Base-by-base conservation (phyloP, 805 yeast genomes). In the Candida corydali region DNA sequence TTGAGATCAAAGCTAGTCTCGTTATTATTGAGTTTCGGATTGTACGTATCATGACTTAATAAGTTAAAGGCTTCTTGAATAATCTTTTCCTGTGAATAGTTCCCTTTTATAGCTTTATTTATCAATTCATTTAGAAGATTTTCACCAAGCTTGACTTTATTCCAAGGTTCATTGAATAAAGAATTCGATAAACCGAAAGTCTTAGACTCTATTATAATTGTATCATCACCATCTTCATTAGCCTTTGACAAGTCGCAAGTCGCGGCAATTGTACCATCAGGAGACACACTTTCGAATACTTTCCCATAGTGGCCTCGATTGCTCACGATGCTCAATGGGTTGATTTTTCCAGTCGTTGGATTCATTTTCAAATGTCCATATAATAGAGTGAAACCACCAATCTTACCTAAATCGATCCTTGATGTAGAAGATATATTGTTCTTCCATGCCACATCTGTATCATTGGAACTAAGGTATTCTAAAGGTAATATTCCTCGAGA, bases 101-200 rank as follows among this genome's bases (percentile, higher is more conserved):
- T 28, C 3, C 39, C 14, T 1, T 33, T 44, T 2, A 50, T 37
- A 0, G 63, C 39, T n/a, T 40, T 26, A 5, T 45, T 16, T 10
- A 63, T 47, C 29, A 55, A 22, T 5, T 47, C 43, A 9, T 49
- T 44, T 20, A 68, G 45, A 22, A 56, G 33, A 7, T 32, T 15
- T 31, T 51, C 53, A 0, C 91, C 96, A 4, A 60, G 36, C 4
- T 51, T 46, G 0, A 82, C 82, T 49, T 89, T 91, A 0, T 73
- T 71, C 97, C 98, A 89, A 5, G 86, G 82, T 17, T 76, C 66
- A 20, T 70, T 65, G 45, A 66, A 74, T n/a, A 75, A 59, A 2
- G 89, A 82, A 52, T 85, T 85, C 1, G 89, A 81, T 10, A 85
- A 50, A 1, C 86, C 85, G 37, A 80, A 64, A 0, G 77, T 69